Percentiles rank a stretch among this genome's conserved stretches.
Evolutionary conservation across 148 eudicot species (phyloP).

Genomic region (Silene uniflora): DNA sequence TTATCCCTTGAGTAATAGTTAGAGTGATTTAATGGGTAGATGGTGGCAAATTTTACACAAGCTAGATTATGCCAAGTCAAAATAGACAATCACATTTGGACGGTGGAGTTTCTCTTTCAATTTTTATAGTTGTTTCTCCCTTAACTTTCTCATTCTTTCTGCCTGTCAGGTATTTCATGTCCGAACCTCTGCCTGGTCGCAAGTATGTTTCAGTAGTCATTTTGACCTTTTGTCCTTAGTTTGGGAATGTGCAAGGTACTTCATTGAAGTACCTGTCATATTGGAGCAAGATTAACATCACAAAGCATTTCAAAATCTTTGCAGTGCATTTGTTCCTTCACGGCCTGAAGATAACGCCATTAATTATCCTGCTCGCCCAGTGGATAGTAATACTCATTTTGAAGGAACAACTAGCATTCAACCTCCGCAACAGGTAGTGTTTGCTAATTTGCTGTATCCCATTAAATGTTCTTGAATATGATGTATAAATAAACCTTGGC

Average conservation of each 20-base stretch:
- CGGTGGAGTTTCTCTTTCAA: neutral
- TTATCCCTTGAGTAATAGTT: neutral
- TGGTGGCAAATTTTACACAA: neutral
- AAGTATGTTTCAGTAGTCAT: slow-evolving; percentile 49
- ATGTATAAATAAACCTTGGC: neutral
- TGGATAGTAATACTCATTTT: slow-evolving; percentile 82
- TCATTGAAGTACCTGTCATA: neutral
- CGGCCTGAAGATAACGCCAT: slow-evolving; percentile 85
- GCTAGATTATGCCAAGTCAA: neutral
- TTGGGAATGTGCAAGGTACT: neutral
- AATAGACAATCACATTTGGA: neutral
- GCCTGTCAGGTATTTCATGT: slow-evolving; percentile 74
- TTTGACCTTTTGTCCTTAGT: neutral
- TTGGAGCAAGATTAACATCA: slow-evolving; percentile 1
- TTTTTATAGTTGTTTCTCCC: neutral
- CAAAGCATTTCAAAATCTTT: slow-evolving; percentile 8
- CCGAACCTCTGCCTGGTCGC: slow-evolving; percentile 92
- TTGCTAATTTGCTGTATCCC: neutral
- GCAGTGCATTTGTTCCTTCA: slow-evolving; percentile 72
- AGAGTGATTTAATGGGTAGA: neutral
- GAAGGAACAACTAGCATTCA: slow-evolving; percentile 93
- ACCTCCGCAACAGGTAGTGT: slow-evolving; percentile 73
- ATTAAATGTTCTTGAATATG: slow-evolving; percentile 1
- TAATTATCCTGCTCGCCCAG: slow-evolving; percentile 88
- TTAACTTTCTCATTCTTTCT: neutral